A percentile compares a stretch with the other conserved stretches of the same genome.
Conservation (phyloP, 352 stramenopile species). For the Globisporangium polare region DNA sequence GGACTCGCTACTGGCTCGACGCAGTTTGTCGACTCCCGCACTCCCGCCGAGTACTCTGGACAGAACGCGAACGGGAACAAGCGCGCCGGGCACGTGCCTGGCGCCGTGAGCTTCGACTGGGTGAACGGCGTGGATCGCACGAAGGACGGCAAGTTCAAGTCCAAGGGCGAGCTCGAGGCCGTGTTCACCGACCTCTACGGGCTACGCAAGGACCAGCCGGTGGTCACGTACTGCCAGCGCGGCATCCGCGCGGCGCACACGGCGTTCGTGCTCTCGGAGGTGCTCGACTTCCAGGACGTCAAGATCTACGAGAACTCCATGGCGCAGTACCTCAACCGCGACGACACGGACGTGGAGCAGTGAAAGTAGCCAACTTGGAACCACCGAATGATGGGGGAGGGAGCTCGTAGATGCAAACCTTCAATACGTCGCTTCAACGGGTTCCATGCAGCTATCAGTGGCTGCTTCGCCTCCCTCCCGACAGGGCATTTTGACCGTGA, state of each 20-base stretch:
- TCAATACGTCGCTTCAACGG: too few relatives aligned
- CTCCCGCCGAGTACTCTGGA: conserved; percentile 33
- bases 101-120: conserved; percentile 77
- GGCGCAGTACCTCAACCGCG: conserved; percentile 72
- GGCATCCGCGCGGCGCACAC: conserved; percentile 65
- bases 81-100: conserved; percentile 54
- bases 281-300: conserved; percentile 44
- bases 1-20: conserved; percentile 18
- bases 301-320: conserved; percentile 79
- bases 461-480: too few relatives aligned
- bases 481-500: too few relatives aligned
- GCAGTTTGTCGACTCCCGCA: conserved; percentile 39
- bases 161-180: conserved; percentile 45
- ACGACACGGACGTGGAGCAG: conserved; percentile 51
- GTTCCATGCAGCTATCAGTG: too few relatives aligned
- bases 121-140: conserved; percentile 44
- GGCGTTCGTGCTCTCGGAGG: conserved; percentile 65
- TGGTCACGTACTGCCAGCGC: conserved; percentile 76
- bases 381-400: too few relatives aligned
- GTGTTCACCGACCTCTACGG: conserved; percentile 32
- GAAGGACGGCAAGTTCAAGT: conserved; percentile 56
- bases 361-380: neutral
- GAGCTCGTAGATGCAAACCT: too few relatives aligned
- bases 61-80: conserved; percentile 33
- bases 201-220: conserved; percentile 32